Evolutionary conservation across 371 early-diverging fungal species (phyloP), one percentile per base, ranked within the genome.

Genomic region (Blastocladiella emersonii): DNA sequence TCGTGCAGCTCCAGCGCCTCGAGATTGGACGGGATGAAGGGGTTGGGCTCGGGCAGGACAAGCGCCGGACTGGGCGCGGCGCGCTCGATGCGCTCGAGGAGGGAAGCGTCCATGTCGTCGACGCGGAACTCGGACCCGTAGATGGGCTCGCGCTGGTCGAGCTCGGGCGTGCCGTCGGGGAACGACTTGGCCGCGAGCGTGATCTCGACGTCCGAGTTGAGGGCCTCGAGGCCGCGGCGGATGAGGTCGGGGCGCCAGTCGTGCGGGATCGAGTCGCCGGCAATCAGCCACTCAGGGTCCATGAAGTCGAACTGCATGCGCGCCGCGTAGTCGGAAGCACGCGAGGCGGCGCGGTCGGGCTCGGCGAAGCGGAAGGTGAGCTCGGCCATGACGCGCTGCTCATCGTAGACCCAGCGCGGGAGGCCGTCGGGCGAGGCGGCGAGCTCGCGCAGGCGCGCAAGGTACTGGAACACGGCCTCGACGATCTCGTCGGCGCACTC

Each of bases 71-170:
- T 7, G 68, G 48, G 36, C 70, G 68, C 17, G 23, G 51, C 41
- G 43, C 66, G 32, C 48, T 10, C 10, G n/a, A n/a, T n/a, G 19
- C 25, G 21, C 1, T 56, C 32, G n/a, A 32, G 23, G 36, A 92
- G 71, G 0, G 65, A 59, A 1, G 70, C 60, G 17, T 81, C 72
- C 37, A 95, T 73, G 30, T 79, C 72, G 45, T 78, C 74, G n/a
- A 90, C 80, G 35, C 77, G 77, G 64, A 92, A 93, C 64, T 90
- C 87, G 0, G 92, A 87, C 8, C 83, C 87, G 67, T 93, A 97
- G 82, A 85, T 90, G 45, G 74, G 69, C 51, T 90, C 91, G 34
- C 73, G 77, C 49, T 13, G 19, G 19, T 13, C 13, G 19, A 35
- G 32, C 25, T 27, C 27, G n/a, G n/a, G 30, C 32, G 21, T 62